phyloP scores from a whole-genome alignment of 495 filamentous ascomycete genomes.

The Penicillium paradoxum region DNA sequence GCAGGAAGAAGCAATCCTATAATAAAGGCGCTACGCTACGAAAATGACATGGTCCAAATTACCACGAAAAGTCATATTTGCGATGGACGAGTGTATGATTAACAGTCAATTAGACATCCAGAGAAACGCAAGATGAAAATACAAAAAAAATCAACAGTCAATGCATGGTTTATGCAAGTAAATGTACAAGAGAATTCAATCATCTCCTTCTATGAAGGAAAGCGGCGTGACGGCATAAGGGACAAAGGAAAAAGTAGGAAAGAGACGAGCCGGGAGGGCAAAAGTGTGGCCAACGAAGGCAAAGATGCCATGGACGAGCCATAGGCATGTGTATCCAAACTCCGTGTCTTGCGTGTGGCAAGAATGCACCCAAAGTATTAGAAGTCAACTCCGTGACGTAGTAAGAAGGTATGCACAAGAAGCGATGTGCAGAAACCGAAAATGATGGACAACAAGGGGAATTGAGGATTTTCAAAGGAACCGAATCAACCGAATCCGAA shows the following conservation, averaged over 20 bases:
- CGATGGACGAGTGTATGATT: neutral
- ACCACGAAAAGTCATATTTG: neutral
- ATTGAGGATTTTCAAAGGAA: conserved; percentile 6
- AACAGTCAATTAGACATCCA: conserved; percentile 1
- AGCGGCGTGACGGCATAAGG: conserved; percentile 30
- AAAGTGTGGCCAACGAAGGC: conserved; percentile 2
- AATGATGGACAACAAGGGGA: conserved; percentile 5
- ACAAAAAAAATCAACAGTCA: conserved; percentile 8
- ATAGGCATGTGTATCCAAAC: conserved; percentile 12
- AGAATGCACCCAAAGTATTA: conserved; percentile 12
- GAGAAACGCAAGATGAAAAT: neutral
- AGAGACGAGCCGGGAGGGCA: conserved; percentile 12
- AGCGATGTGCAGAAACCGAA: conserved; percentile 10
- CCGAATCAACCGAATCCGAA: conserved; percentile 7
- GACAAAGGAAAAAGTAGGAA: conserved; percentile 31
- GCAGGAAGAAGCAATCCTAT: too few species aligned
- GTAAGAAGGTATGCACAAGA: conserved; percentile 29
- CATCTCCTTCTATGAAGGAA: conserved; percentile 20
- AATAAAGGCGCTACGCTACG: too few species aligned
- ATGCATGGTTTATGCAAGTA: conserved; percentile 22
- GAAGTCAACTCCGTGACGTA: conserved; percentile 21
- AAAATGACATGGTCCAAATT: too few species aligned
- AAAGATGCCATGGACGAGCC: neutral
- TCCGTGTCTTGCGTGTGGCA: conserved; percentile 16
- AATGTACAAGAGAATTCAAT: conserved; percentile 31